phyloP scores from a whole-genome alignment of 768 basidiomycete species.

The Phanerochaete carnosa region DNA sequence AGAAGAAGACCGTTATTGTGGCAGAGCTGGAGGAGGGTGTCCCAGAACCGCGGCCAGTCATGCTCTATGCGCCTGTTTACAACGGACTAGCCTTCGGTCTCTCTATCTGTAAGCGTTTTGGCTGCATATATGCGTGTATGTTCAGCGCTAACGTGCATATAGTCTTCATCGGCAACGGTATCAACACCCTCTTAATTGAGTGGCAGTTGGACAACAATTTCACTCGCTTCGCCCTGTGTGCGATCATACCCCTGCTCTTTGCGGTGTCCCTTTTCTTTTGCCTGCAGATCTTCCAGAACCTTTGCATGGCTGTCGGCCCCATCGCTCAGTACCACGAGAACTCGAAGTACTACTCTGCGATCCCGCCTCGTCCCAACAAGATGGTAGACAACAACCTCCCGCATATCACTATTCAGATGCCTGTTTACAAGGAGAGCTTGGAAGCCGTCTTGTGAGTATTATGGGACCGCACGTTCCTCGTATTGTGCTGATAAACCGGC shows the following conservation, averaged over 20 bases:
- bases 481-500: not conserved
- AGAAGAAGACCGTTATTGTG: slow-evolving; percentile 40
- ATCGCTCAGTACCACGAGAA: slow-evolving; percentile 51
- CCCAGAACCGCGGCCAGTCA: slow-evolving; percentile 26
- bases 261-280: slow-evolving; percentile 46
- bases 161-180: slow-evolving; percentile 63
- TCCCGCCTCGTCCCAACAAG: slow-evolving; percentile 40
- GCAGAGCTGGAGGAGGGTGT: slow-evolving; percentile 29
- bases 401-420: slow-evolving; percentile 53
- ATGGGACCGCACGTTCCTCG: not conserved
- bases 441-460: slow-evolving; percentile 45
- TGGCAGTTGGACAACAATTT: slow-evolving; percentile 45
- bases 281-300: slow-evolving; percentile 39
- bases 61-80: slow-evolving; percentile 35
- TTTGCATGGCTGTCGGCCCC: slow-evolving; percentile 45
- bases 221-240: slow-evolving; percentile 40
- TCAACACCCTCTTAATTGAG: slow-evolving; percentile 57
- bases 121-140: not conserved
- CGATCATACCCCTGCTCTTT: slow-evolving; percentile 39
- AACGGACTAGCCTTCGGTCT: slow-evolving; percentile 33
- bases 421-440: slow-evolving; percentile 56
- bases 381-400: slow-evolving; percentile 42
- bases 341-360: slow-evolving; percentile 51
- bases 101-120: slow-evolving; percentile 25
- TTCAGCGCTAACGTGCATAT: slow-evolving; percentile 19